Conservation (phyloP, 2,329 filamentous ascomycete species). For the Diaporthe ampelina region DNA sequence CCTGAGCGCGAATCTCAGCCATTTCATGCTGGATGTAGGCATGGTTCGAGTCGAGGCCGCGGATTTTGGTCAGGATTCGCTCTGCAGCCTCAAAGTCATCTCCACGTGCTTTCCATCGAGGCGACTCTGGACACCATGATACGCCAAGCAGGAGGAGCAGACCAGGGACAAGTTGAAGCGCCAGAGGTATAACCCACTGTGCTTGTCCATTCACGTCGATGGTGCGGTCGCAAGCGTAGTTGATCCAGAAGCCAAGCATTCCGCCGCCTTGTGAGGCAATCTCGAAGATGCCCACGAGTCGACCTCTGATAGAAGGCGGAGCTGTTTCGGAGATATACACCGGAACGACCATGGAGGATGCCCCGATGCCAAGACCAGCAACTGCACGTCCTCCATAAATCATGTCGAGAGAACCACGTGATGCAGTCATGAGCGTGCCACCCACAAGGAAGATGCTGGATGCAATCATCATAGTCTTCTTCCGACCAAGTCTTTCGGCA, state of each 20-base stretch:
- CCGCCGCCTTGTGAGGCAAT: constrained; percentile 66
- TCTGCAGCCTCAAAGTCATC: constrained; percentile 25
- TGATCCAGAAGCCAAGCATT: constrained; percentile 68
- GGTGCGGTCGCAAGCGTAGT: constrained; percentile 50
- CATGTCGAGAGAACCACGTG: constrained; percentile 48
- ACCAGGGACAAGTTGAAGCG: constrained; percentile 8
- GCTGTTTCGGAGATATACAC: constrained; percentile 69
- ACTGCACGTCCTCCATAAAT: constrained; percentile 58
- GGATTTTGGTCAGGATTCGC: constrained; percentile 8
- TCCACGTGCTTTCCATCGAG: constrained; percentile 19
- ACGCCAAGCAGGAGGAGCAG: constrained; percentile 18
- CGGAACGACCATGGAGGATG: constrained; percentile 56
- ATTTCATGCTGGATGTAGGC: constrained; percentile 14
- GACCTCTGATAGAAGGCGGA: constrained; percentile 70
- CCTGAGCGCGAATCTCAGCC: constrained; percentile 19
- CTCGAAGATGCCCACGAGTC: constrained; percentile 72
- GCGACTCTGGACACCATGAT: constrained; percentile 21
- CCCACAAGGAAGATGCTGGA: constrained; percentile 49
- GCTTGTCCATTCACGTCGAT: constrained; percentile 8
- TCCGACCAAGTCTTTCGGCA: constrained; percentile 51
- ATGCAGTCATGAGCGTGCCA: constrained; percentile 50
- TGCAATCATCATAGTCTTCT: constrained; percentile 48
- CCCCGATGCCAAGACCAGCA: constrained; percentile 65
- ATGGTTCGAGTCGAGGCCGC: constrained; percentile 19
- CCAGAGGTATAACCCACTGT: constrained; percentile 11